These are phyloP conservation scores for Wolfiporia cocos DNA, from an alignment of 1,284 basidiomycete species.

Conservation along the genomic window DNA sequence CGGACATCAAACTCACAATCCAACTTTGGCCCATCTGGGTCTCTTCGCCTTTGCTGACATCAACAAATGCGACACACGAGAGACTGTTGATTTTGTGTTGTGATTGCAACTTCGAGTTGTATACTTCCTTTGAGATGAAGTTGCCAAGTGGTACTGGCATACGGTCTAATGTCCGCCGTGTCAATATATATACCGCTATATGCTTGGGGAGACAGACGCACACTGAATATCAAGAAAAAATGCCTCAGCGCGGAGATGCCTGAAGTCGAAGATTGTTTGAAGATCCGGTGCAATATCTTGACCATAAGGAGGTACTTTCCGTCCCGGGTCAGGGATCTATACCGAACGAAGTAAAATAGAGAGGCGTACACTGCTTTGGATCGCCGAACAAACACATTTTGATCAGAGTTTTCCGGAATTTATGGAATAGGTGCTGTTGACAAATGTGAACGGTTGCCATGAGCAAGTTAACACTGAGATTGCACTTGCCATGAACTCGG, in stretches of 20 bases:
- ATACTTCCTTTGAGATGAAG: constrained; percentile 41
- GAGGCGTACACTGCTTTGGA: constrained; percentile 36
- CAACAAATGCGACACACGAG: constrained; percentile 30
- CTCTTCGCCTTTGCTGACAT: constrained; percentile 36
- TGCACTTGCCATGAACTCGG: constrained; percentile 6
- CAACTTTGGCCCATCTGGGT: constrained; percentile 31
- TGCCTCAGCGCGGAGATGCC: constrained; percentile 27
- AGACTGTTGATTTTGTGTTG: constrained; percentile 23
- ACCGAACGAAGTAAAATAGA: neutral
- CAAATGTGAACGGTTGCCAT: neutral
- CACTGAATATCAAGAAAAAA: constrained; percentile 42
- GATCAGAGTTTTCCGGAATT: constrained; percentile 22
- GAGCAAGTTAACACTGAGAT: neutral
- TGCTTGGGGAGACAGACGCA: constrained; percentile 20
- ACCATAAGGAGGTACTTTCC: constrained; percentile 43
- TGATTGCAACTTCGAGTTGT: constrained; percentile 31
- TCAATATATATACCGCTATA: too few species aligned
- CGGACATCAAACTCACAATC: constrained; percentile 26
- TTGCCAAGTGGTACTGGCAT: constrained; percentile 41
- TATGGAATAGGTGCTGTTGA: constrained; percentile 30
- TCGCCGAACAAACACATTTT: constrained; percentile 41
- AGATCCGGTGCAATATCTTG: constrained; percentile 32
- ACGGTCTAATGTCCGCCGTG: constrained; percentile 29
- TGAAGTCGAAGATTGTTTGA: constrained; percentile 40
- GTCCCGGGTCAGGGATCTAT: neutral